Conservation (phyloP, 2,329 filamentous ascomycete species). For the Xylariomycetidae sp. region DNA sequence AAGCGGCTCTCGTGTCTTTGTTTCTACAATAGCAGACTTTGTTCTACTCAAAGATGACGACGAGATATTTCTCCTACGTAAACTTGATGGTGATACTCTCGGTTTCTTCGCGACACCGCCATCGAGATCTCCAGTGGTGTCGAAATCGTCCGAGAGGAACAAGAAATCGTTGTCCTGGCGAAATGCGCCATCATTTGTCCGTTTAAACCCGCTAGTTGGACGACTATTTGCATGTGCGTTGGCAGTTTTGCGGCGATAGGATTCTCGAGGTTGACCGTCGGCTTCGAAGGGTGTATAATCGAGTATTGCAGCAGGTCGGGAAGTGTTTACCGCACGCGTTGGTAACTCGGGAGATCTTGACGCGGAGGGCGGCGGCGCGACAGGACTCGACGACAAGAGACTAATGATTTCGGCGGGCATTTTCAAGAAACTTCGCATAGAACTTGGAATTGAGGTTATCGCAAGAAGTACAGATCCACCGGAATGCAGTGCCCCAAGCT, state of each 20-base stretch:
- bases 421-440: no score
- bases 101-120: constrained; percentile 20
- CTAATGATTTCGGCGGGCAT: constrained; percentile 33
- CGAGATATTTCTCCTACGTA: constrained; percentile 3
- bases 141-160: constrained; percentile 38
- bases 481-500: no score
- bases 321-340: no score
- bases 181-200: constrained; percentile 6
- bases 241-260: no score
- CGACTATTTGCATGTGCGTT: background rate
- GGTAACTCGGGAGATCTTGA: constrained; percentile 4
- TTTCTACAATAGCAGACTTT: constrained; percentile 10
- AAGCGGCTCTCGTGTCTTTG: constrained; percentile 4
- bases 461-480: no score
- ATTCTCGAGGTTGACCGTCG: no score
- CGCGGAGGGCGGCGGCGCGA: constrained; percentile 8
- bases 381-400: constrained; percentile 29
- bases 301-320: no score
- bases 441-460: no score
- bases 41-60: constrained; percentile 8
- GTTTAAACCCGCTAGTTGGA: constrained; percentile 9
- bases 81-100: constrained; percentile 8
- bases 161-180: constrained; percentile 21
- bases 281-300: no score
- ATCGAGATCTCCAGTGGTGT: constrained; percentile 34